phyloP scores from a whole-genome alignment of 257 asterid genomes.

The Solanum clarkiae region DNA sequence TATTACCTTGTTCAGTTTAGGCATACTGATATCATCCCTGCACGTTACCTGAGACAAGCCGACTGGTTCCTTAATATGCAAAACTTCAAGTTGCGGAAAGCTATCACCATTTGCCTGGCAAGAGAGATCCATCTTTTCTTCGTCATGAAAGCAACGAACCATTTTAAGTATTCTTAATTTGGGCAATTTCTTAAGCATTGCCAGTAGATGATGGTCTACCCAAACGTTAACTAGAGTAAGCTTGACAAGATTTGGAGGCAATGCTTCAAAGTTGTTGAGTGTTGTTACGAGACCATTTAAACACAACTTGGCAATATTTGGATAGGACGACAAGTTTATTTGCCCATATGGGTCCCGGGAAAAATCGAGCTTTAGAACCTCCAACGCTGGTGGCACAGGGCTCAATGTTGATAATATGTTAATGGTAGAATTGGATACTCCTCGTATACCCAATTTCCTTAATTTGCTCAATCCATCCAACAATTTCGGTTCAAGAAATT shows the following conservation, averaged over 20 bases:
- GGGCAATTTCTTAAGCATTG: background rate
- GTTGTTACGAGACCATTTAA: no score
- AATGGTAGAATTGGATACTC: background rate
- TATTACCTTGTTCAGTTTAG: background rate
- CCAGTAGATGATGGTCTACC: background rate
- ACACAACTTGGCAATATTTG: no score
- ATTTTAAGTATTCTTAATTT: slow-evolving; percentile 2
- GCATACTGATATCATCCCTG: background rate
- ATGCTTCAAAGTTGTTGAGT: background rate
- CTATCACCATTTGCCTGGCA: background rate
- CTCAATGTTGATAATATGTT: background rate
- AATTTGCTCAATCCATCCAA: background rate
- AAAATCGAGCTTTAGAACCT: background rate
- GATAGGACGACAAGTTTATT: background rate
- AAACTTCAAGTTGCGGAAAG: slow-evolving; percentile 1
- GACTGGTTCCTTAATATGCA: background rate
- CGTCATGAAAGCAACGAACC: background rate
- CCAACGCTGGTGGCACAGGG: background rate
- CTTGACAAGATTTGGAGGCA: slow-evolving; percentile 2
- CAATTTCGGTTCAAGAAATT: no score
- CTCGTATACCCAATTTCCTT: no score
- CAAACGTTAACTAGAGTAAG: background rate
- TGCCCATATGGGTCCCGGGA: background rate
- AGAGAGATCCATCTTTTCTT: background rate
- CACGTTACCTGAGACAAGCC: background rate